Percentiles rank a stretch among this genome's conserved stretches.
phyloP scores from a whole-genome alignment of 2,329 filamentous ascomycete species.

The Cladosporium velox region DNA sequence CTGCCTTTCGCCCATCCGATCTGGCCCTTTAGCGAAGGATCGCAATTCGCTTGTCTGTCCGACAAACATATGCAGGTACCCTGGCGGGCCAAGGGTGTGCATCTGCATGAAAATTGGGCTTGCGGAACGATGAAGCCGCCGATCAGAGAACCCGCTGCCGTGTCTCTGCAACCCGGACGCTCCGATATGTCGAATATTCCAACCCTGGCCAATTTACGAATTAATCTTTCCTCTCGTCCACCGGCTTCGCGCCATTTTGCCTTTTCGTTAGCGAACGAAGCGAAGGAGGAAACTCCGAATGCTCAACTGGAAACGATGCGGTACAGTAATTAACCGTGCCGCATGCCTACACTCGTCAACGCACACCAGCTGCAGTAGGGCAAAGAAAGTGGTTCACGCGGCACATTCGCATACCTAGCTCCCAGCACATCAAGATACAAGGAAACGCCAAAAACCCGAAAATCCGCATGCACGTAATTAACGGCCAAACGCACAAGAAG shows the following conservation, averaged over 20 bases:
- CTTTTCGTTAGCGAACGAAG: not conserved
- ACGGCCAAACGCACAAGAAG: not conserved
- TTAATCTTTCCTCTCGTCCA: not conserved
- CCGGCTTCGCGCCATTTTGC: not conserved
- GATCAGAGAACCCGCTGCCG: constrained; percentile 1
- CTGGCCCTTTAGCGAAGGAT: constrained; percentile 9
- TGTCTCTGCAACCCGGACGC: not conserved
- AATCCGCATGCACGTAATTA: not conserved
- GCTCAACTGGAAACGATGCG: not conserved
- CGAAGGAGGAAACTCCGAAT: not conserved
- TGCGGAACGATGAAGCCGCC: not conserved
- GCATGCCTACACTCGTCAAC: not conserved
- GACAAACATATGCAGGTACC: constrained; percentile 10
- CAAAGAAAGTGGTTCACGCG: not conserved
- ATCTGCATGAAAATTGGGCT: constrained; percentile 1
- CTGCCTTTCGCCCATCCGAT: not conserved
- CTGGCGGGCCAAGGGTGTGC: not conserved
- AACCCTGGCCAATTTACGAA: not conserved
- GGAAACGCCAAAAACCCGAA: not conserved
- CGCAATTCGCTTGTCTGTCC: constrained; percentile 3
- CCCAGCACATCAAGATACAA: not conserved
- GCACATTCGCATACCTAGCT: not conserved
- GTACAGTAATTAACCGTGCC: not conserved
- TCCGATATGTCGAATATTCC: constrained; percentile 7
- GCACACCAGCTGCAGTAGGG: not conserved